Evolutionary conservation across 2,329 filamentous ascomycete species (phyloP).

Genomic region (Aspergillus cejpii): DNA sequence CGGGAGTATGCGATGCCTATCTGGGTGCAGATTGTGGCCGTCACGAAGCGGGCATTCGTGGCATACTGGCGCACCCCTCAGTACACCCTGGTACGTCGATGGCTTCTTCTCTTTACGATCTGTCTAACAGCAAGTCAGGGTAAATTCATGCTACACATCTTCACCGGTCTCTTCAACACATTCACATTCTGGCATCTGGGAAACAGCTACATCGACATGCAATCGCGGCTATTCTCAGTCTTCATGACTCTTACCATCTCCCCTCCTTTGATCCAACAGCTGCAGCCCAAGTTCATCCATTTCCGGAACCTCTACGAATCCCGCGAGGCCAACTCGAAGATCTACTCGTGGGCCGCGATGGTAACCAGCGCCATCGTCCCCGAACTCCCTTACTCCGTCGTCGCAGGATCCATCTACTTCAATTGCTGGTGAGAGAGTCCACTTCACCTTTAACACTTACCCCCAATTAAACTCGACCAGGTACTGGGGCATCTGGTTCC

Average conservation of each 20-base stretch:
- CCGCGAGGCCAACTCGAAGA: conserved; percentile 69
- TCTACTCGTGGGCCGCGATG: conserved; percentile 70
- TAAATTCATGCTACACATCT: conserved; percentile 56
- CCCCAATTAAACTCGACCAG: too few species aligned
- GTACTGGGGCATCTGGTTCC: conserved; percentile 52
- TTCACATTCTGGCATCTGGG: conserved; percentile 64
- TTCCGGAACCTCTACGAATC: conserved; percentile 62
- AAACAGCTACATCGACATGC: conserved; percentile 55
- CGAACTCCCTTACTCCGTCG: conserved; percentile 63
- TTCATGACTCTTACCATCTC: conserved; percentile 72
- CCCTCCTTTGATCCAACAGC: conserved; percentile 67
- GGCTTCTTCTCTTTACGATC: not conserved
- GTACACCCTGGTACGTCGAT: conserved; percentile 43
- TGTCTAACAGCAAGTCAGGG: conserved; percentile 38
- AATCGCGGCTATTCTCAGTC: conserved; percentile 65
- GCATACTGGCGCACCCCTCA: conserved; percentile 61
- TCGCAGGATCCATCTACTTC: conserved; percentile 61
- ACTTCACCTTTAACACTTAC: too few species aligned
- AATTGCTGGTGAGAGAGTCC: conserved; percentile 50
- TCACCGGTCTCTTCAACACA: conserved; percentile 61
- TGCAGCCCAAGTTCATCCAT: conserved; percentile 65
- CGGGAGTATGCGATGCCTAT: conserved; percentile 60
- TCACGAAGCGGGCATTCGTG: conserved; percentile 54
- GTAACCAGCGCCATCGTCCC: conserved; percentile 58
- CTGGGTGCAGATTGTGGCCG: conserved; percentile 47